Conservation (phyloP, 495 filamentous ascomycete species). For the Pseudomonodictys pantanalensis region DNA sequence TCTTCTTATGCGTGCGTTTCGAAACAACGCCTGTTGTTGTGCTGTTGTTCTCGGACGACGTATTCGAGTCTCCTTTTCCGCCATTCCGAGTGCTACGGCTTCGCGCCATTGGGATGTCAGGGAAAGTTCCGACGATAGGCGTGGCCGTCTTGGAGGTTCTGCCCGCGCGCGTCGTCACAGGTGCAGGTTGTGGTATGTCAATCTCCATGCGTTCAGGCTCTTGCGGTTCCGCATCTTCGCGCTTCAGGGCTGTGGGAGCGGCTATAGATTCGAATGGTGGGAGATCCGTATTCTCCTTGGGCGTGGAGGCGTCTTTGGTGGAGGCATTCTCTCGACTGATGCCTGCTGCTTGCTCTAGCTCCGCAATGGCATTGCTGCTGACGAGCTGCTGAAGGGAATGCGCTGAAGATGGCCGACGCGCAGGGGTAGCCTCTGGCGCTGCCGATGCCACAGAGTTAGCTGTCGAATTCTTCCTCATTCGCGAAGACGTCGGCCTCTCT, state of each 20-base stretch:
- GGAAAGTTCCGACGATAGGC: slow-evolving; percentile 31
- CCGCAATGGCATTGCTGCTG: slow-evolving; percentile 26
- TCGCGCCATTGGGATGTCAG: slow-evolving; percentile 29
- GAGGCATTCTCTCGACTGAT: slow-evolving; percentile 12
- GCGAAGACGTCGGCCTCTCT: slow-evolving; percentile 31
- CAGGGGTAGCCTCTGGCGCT: slow-evolving; percentile 55
- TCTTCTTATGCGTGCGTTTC: slow-evolving; percentile 29
- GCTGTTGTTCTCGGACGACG: slow-evolving; percentile 29
- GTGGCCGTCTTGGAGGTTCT: slow-evolving; percentile 37
- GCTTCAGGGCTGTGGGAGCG: slow-evolving; percentile 28
- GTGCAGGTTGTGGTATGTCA: slow-evolving; percentile 15
- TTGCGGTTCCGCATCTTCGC: slow-evolving; percentile 26
- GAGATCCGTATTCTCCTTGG: slow-evolving; percentile 38
- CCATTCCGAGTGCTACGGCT: slow-evolving; percentile 30
- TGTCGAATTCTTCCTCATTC: slow-evolving; percentile 31
- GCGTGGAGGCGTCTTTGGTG: slow-evolving; percentile 16
- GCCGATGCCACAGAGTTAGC: slow-evolving; percentile 30
- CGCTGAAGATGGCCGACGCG: slow-evolving; percentile 48
- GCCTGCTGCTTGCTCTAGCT: slow-evolving; percentile 28
- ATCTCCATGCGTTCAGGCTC: slow-evolving; percentile 22
- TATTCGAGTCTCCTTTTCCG: slow-evolving; percentile 22
- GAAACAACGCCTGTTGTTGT: slow-evolving; percentile 20
- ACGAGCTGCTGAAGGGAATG: slow-evolving; percentile 29
- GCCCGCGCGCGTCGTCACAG: slow-evolving; percentile 26
- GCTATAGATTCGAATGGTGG: slow-evolving; percentile 1